These are phyloP conservation scores for Physcomitrellopsis africana DNA, from an alignment of 225 moss, liverwort and hornwort genomes.

Conservation along the genomic window DNA sequence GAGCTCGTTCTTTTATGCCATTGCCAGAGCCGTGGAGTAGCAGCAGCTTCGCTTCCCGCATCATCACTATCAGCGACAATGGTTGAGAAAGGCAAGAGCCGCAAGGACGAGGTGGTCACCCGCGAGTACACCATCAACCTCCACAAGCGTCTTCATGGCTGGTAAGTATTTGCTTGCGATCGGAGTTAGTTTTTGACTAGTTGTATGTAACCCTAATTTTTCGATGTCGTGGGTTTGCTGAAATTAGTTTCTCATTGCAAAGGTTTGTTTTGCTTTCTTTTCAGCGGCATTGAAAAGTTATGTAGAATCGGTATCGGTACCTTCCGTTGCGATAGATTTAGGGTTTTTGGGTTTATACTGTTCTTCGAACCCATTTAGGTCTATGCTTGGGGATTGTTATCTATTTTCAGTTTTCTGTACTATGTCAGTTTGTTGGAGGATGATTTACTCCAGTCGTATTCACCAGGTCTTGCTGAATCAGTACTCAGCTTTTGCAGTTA, in stretches of 20 bases:
- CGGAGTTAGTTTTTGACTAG: neutral
- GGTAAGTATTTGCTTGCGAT: conserved; percentile 17
- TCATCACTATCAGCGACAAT: conserved; percentile 36
- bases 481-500: no score
- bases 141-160: conserved; percentile 66
- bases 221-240: neutral
- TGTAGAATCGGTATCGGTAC: no score
- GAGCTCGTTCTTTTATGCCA: conserved; percentile 18
- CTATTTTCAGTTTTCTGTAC: no score
- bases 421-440: no score
- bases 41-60: conserved; percentile 10
- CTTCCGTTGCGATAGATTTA: no score
- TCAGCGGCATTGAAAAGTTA: no score
- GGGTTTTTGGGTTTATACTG: no score
- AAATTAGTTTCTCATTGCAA: neutral
- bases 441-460: no score
- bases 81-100: conserved; percentile 67
- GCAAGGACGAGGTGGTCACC: conserved; percentile 66
- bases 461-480: no score
- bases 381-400: no score
- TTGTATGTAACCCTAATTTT: conserved; percentile 22
- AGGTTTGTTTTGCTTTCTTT: no score
- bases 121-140: conserved; percentile 68
- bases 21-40: conserved; percentile 28
- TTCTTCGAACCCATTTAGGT: no score